Base-by-base conservation (phyloP, 495 filamentous ascomycete species). In the Neurospora sp. region DNA sequence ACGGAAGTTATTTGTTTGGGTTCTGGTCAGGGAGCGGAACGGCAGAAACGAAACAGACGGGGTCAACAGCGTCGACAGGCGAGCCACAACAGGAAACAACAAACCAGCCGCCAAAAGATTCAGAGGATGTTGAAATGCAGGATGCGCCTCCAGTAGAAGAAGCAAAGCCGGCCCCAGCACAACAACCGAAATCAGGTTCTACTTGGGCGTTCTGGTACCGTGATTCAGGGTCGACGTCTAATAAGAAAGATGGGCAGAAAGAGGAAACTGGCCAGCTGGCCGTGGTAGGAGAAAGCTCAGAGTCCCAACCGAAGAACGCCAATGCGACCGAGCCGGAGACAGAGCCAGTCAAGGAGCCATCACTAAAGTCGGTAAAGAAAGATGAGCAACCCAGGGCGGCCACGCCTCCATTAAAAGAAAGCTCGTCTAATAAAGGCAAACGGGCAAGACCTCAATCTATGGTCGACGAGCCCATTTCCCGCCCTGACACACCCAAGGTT, bases 171-270 rank as follows among this genome's bases (percentile, higher is more conserved):
- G 35, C 71, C 10, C 69, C 79, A 23, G 71, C 76, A 59, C 80
- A 81, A 18, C 75, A 66, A 27, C 79, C 81, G 23, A 81, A 80
- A 39, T 88, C 85, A 73, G 86, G 90, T 23, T 92, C 92, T 8
- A 92, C 90, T 2, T 96, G 93, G 93, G 93, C 91, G 1, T 96
- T 96, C 75, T 96, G 92, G 92, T 93, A 91, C 8, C 89, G 87
- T 72, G 92, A 93, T 20, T 81, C 86, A 23, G 77, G 88, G 10
- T 75, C 79, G 27, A 83, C 78, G 71, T 71, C 84, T 2, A 78
- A 77, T 35, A 82, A 85, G 42, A 81, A 78, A 48, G 35, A 75
- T 5, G 44, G 66, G 0, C 16, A 72, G 39, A 48, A 73, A 8
- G 78, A 82, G 11, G 87, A 91, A 76, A 78, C 87, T 39, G 91